Evolutionary conservation across 768 basidiomycete species (phyloP), one percentile per base, ranked within the genome.

Genomic region (Auriscalpium orientale): DNA sequence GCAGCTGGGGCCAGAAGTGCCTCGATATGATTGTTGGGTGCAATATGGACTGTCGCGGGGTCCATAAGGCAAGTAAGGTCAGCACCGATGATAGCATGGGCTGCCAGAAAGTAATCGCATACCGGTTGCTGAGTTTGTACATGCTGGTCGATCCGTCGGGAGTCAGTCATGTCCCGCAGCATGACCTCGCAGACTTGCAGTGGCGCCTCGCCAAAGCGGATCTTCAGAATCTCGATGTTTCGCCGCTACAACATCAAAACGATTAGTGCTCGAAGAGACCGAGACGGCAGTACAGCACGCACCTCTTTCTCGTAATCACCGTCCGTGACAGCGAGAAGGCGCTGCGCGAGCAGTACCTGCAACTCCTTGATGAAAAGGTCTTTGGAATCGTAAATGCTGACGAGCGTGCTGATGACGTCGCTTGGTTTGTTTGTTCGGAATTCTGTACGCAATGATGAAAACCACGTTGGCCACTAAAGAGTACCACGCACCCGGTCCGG

Each of bases 121-220:
- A 92, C 91, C 49, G 73, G 57, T 50, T 78, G 77, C 65, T 89
- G 84, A 0, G 83, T 78, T 62, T 95, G 91, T 2, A 98, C 81
- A 67, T 89, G 87, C n/a, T 82, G 81, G 67, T 98, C 91, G 49
- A 87, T 89, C 36, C 92, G 81, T 64, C 84, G 87, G 43, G 95
- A 97, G 69, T 98, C 94, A 3, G 91, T 88, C 84, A 98, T 89
- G 68, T 99, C 97, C 66, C 85, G 90, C 66, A 98, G 74, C 97
- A 99, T 98, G 54, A 99, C 94, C 67, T 98, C 95, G 74, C 95
- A 98, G 6, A 93, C 89, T 68, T 97, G 93, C 55, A 99, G 71
- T 2, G 93, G 85, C 1, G 85, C 78, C 64, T 98, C 97, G 20
- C 97, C 97, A 64, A 99, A 99, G 3, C 97, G 87, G 54, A 95